Evolutionary conservation across 2,329 filamentous ascomycete species (phyloP).

Genomic region (Penicillium sp.): DNA sequence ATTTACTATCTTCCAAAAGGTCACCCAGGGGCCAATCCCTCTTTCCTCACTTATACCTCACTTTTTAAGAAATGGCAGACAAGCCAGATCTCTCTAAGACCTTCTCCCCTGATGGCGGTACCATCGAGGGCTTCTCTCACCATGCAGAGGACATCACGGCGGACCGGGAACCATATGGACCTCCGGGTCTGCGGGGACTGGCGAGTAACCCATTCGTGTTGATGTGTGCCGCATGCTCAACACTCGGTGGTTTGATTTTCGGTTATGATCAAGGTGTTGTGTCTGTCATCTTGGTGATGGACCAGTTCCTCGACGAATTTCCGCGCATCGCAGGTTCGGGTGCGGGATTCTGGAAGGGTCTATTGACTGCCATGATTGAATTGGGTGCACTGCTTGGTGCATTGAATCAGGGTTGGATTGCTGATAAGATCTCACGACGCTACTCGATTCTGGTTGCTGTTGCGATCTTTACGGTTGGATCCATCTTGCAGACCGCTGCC

Average conservation of each 20-base stretch:
- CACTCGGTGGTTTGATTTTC: conserved; percentile 53
- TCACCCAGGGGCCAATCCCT: background rate
- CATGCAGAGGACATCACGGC: conserved; percentile 34
- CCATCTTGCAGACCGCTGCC: conserved; percentile 53
- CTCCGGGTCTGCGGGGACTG: conserved; percentile 48
- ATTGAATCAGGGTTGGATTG: conserved; percentile 51
- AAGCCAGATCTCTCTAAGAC: conserved; percentile 19
- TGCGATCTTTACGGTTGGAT: conserved; percentile 53
- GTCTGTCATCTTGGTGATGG: conserved; percentile 53
- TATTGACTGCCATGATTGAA: conserved; percentile 58
- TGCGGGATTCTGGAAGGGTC: conserved; percentile 44
- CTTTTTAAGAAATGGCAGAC: conserved; percentile 19
- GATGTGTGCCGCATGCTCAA: conserved; percentile 53
- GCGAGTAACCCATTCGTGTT: conserved; percentile 52
- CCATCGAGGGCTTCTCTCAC: conserved; percentile 31
- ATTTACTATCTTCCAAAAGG: background rate
- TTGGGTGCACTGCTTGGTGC: conserved; percentile 52
- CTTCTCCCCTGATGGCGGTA: conserved; percentile 15
- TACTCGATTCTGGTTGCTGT: conserved; percentile 56
- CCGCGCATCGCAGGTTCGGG: conserved; percentile 43
- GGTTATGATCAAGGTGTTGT: conserved; percentile 52
- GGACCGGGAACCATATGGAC: conserved; percentile 35
- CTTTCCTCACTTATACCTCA: background rate
- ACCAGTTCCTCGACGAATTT: conserved; percentile 51
- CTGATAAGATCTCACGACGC: conserved; percentile 55